These are phyloP conservation scores for Pachyrhizus erosus DNA, from an alignment of 306 rosid genomes.

Conservation along the genomic window DNA sequence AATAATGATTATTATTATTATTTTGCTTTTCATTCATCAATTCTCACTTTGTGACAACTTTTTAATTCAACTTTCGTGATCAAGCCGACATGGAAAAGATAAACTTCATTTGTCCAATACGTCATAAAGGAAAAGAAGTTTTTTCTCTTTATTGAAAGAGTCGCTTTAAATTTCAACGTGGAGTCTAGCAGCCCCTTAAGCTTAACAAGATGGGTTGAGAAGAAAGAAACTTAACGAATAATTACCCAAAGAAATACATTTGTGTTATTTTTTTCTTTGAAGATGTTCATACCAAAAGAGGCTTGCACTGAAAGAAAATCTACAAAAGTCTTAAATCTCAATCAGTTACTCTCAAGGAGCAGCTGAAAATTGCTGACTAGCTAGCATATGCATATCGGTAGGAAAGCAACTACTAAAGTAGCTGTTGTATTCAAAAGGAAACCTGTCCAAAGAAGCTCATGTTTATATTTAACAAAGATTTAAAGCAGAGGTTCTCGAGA, in stretches of 20 bases:
- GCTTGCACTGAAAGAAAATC: constrained; percentile 17
- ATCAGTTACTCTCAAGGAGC: neutral
- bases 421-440: constrained; percentile 14
- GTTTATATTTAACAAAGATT: neutral
- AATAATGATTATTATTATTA: neutral
- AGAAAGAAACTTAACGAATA: neutral
- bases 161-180: neutral
- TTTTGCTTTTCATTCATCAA: neutral
- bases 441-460: neutral
- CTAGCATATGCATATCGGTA: neutral
- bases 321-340: neutral
- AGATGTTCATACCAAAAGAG: neutral
- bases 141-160: neutral
- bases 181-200: neutral
- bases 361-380: neutral
- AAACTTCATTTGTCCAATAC: neutral
- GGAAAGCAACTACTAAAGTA: neutral
- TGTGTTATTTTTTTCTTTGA: neutral
- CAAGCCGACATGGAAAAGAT: neutral
- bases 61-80: neutral
- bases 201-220: neutral
- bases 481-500: neutral
- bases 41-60: neutral
- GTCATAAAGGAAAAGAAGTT: neutral
- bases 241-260: neutral